Evolutionary conservation across 768 basidiomycete species (phyloP).

Genomic region (Mycena pura): DNA sequence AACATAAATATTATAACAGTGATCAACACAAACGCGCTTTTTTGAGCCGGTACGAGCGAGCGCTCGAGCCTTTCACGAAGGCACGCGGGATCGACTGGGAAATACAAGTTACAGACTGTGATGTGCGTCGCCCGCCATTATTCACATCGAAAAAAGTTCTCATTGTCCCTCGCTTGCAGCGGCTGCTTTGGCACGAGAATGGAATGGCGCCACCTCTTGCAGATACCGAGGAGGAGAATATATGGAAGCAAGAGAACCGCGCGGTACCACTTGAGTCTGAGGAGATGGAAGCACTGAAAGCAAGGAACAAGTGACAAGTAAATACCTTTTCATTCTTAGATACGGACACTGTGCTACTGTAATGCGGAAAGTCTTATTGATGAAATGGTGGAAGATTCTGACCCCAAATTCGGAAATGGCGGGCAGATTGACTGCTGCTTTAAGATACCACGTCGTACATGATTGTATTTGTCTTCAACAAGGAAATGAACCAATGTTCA

Average conservation of each 20-base stretch:
- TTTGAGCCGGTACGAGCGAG: slow-evolving; percentile 22
- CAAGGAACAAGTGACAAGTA: not conserved
- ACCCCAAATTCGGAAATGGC: no score
- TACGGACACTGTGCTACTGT: no score
- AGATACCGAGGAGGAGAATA: slow-evolving; percentile 15
- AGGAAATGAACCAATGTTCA: no score
- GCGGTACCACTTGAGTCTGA: slow-evolving; percentile 8
- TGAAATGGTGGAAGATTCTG: no score
- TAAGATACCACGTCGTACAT: no score
- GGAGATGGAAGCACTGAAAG: slow-evolving; percentile 17
- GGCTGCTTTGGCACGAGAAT: slow-evolving; percentile 21
- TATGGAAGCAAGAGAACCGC: slow-evolving; percentile 25
- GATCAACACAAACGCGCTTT: slow-evolving; percentile 12
- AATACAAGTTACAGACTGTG: slow-evolving; percentile 18
- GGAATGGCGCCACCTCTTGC: slow-evolving; percentile 20
- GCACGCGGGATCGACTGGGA: slow-evolving; percentile 27
- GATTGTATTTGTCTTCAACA: no score
- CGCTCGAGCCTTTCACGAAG: slow-evolving; percentile 21
- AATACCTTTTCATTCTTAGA: no score
- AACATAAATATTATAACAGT: not conserved
- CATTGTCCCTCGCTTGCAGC: not conserved
- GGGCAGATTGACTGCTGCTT: no score
- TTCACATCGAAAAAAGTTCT: not conserved
- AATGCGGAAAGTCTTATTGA: no score
- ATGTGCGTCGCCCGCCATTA: slow-evolving; percentile 12